Evolutionary conservation across 2,329 filamentous ascomycete species (phyloP), one percentile per base, ranked within the genome.

Genomic region (Penicillium digitatum): DNA sequence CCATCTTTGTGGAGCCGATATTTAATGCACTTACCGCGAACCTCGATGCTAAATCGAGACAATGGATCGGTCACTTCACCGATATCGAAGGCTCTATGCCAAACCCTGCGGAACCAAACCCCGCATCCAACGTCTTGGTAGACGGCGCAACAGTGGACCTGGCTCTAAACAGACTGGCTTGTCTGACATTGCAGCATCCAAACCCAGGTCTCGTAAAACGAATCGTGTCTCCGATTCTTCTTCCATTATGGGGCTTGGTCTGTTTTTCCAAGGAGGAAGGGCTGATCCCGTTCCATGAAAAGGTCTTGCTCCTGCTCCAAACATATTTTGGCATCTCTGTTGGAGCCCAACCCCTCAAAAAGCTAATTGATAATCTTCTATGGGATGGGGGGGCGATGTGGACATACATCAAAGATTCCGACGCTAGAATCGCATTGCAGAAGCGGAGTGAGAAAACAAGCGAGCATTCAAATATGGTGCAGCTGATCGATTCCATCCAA

Each of bases 201-300:
- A 76, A 76, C 51, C 75, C 75, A 16, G 69, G 71, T 5, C 68
- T 77, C 16, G 71, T 76, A 18, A 76, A 74, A 54, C 69, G 75
- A 46, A 59, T 76, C 8, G 61, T 77, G 3, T 67, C 68, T 39
- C 74, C 74, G 4, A 66, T 75, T 24, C 62, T 77, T 32, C 63
- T 76, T 22, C 72, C 74, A 5, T 64, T 77, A 3, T 77, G 75
- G 75, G 73, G 74, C 6, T 48, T 77, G 24, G 60, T 66, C 27
- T 76, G 71, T 51, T 73, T 70, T 52, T 60, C 74, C n/a, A 55
- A 66, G 45, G 67, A 74, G 47, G 55, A 71, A 22, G 45, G 66
- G 34, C 60, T 65, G 2, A 54, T 39, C 3, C 34, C 8, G 2
- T 61, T 70, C 37, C 62, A 74, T 51, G 66, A 69, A 16, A 69